These are phyloP conservation scores for Omphalotus olearius DNA, from an alignment of 1,284 basidiomycete genomes.

Conservation along the genomic window DNA sequence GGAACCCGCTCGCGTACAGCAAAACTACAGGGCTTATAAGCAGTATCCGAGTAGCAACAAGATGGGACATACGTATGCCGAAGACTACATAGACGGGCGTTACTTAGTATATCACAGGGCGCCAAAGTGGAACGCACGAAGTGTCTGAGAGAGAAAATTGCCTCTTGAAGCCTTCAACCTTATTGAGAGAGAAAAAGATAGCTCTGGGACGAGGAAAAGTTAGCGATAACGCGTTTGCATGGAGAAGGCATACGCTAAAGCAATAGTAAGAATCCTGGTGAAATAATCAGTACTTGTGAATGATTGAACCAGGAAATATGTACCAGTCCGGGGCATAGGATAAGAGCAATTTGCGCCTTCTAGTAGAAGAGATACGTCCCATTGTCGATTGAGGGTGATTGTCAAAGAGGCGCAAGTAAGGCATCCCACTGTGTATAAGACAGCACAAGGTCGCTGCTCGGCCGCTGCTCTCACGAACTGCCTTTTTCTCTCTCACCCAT, in stretches of 20 bases:
- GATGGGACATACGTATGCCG: slow-evolving; percentile 49
- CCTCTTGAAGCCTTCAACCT: slow-evolving; percentile 77
- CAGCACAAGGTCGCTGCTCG: neutral
- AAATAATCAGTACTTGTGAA: slow-evolving; percentile 4
- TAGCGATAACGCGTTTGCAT: neutral
- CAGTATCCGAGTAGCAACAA: slow-evolving; percentile 13
- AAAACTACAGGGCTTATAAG: slow-evolving; percentile 50
- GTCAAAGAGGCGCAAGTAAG: slow-evolving; percentile 2
- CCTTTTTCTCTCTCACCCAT: neutral
- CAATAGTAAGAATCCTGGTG: slow-evolving; percentile 62
- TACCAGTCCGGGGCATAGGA: slow-evolving; percentile 76
- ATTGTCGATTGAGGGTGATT: slow-evolving; percentile 14
- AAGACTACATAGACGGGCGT: slow-evolving; percentile 28
- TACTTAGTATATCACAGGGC: slow-evolving; percentile 2
- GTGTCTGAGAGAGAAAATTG: slow-evolving; percentile 82
- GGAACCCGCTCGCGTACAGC: slow-evolving; percentile 85
- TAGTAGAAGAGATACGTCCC: slow-evolving; percentile 20
- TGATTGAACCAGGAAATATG: slow-evolving; percentile 19
- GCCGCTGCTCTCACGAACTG: neutral
- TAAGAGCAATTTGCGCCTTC: slow-evolving; percentile 41
- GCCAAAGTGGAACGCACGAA: slow-evolving; percentile 41
- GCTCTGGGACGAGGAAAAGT: slow-evolving; percentile 36
- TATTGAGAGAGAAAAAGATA: slow-evolving; percentile 65
- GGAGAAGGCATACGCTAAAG: slow-evolving; percentile 56
- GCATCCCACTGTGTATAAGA: neutral